Evolutionary conservation across 73 alveolate genomes (phyloP).

Genomic region (Paramecium primaurelia): DNA sequence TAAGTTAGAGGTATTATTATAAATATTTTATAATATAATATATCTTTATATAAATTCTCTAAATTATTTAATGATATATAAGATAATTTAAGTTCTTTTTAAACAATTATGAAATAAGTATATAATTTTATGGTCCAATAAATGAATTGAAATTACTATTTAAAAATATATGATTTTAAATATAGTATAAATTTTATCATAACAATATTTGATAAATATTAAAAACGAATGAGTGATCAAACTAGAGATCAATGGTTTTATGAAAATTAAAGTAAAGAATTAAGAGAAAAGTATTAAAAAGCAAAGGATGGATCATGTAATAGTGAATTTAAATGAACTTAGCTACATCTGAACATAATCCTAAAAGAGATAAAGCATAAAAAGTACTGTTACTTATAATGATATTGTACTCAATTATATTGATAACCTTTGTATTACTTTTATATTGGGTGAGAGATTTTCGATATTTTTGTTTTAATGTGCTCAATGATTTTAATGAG

Average conservation of each 20-base stretch:
- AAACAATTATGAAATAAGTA: not conserved
- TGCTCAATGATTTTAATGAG: not conserved
- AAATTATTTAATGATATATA: not conserved
- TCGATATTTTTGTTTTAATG: constrained; percentile 14
- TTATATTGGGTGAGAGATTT: not conserved
- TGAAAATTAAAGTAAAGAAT: constrained; percentile 7
- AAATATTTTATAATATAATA: not conserved
- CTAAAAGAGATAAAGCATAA: constrained; percentile 15
- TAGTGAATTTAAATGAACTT: not conserved
- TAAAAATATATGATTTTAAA: not conserved
- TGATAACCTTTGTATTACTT: not conserved
- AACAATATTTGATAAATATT: not conserved
- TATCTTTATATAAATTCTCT: not conserved
- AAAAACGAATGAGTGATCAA: constrained; percentile 28
- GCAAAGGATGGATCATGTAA: constrained; percentile 24
- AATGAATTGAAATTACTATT: not conserved
- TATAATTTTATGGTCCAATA: not conserved
- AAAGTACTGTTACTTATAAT: not conserved
- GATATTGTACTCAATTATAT: not conserved
- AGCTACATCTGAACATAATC: not conserved
- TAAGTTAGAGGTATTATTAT: too few species aligned
- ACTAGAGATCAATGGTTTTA: not conserved
- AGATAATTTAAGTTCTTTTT: not conserved
- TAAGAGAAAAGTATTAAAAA: constrained; percentile 12
- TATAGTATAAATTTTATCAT: not conserved